Percentiles rank a stretch among this genome's conserved stretches.
phyloP scores from a whole-genome alignment of 768 basidiomycete species.

The Suillus placidus region DNA sequence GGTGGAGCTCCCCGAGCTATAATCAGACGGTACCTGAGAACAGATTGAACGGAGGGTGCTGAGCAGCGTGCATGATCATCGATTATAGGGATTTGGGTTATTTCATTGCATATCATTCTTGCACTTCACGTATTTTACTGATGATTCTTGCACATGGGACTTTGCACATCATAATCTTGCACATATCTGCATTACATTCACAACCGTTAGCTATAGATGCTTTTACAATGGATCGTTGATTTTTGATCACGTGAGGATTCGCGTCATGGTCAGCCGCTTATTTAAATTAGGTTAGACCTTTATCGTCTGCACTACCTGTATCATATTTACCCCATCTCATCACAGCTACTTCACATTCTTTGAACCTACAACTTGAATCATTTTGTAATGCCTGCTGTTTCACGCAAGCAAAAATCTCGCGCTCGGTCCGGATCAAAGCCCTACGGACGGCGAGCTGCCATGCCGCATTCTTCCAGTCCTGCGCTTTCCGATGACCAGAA shows the following conservation, averaged over 20 bases:
- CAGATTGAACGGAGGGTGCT: slow-evolving; percentile 37
- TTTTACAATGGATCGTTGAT: slow-evolving; percentile 20
- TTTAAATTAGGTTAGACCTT: not conserved
- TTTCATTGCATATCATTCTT: slow-evolving; percentile 5
- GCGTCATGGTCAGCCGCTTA: slow-evolving; percentile 31
- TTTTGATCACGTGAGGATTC: slow-evolving; percentile 32
- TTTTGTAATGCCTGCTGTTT: slow-evolving; percentile 9
- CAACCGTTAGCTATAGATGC: not conserved
- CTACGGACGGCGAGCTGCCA: slow-evolving; percentile 24
- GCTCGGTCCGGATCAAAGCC: slow-evolving; percentile 20
- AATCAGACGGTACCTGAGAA: slow-evolving; percentile 65
- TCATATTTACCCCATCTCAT: slow-evolving; percentile 20
- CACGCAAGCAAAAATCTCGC: not conserved
- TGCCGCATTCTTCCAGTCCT: slow-evolving; percentile 12
- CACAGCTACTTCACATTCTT: slow-evolving; percentile 5
- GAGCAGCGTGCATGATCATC: slow-evolving; percentile 9
- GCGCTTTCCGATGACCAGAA: slow-evolving; percentile 1
- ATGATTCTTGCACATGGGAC: not conserved
- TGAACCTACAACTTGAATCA: not conserved
- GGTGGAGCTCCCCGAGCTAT: slow-evolving; percentile 44
- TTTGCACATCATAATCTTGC: not conserved
- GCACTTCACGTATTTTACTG: not conserved
- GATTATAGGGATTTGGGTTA: not conserved
- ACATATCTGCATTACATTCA: not conserved
- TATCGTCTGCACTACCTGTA: slow-evolving; percentile 15